A percentile compares a stretch with the other conserved stretches of the same genome.
Conservation (phyloP, 495 filamentous ascomycete species). For the Xylaria telfairii region DNA sequence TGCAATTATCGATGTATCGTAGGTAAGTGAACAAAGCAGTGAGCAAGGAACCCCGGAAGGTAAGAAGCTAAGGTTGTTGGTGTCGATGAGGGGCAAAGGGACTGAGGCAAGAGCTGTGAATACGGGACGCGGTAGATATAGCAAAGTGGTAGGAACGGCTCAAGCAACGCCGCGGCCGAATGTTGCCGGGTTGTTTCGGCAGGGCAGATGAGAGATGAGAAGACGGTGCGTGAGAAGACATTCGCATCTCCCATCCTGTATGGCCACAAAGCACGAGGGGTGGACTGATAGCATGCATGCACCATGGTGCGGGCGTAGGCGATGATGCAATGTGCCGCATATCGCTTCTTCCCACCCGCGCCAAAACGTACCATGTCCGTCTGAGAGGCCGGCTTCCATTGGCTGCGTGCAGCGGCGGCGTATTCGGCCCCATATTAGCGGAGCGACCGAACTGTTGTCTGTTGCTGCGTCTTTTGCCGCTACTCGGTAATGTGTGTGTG, state of each 20-base stretch:
- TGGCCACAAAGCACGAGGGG: slow-evolving; percentile 4
- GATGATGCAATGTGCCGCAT: slow-evolving; percentile 38
- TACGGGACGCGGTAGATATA: neutral
- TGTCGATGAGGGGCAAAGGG: neutral
- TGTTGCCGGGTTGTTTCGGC: neutral
- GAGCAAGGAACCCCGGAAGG: no score
- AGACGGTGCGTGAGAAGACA: neutral
- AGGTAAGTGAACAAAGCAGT: neutral
- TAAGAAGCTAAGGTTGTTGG: no score
- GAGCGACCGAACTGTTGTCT: slow-evolving; percentile 1
- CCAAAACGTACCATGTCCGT: slow-evolving; percentile 15
- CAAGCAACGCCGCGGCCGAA: neutral
- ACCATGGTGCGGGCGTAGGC: slow-evolving; percentile 34
- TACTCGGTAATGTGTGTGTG: no score
- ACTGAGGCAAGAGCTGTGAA: neutral
- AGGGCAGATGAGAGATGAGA: no score
- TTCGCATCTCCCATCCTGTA: slow-evolving; percentile 1
- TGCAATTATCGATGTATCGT: neutral
- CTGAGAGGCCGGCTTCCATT: neutral
- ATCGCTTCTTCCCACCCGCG: neutral
- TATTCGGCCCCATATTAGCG: slow-evolving; percentile 16
- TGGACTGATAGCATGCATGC: slow-evolving; percentile 10
- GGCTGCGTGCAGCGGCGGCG: neutral
- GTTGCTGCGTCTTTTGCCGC: neutral
- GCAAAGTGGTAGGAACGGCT: neutral